Base-by-base conservation (phyloP, 805 yeast species). In the Teunomyces kruisii region DNA sequence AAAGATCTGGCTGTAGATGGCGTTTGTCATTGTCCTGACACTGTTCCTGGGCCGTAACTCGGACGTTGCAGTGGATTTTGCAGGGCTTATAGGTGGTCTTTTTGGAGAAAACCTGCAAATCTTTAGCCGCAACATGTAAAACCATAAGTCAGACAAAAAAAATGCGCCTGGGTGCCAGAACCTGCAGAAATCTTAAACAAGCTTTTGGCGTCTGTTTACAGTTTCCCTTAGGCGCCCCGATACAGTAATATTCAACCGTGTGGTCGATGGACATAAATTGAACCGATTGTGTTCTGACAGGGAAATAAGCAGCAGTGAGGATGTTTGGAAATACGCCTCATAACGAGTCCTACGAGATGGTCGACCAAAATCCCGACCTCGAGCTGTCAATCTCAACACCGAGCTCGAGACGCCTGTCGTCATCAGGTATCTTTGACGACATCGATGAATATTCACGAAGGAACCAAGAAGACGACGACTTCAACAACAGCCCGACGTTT, bases 341-440 rank as follows among this genome's bases (percentile, higher is more conserved):
- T 19, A 17, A 19, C 8, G 52, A 54, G 33, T 57, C 54, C 33
- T 58, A 57, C 39, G 63, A 58, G 39, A 41, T 58, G 45, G 56
- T 56, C 32, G 50, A 48, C 19, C 61, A 53, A 31, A 32, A 32
- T 6, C 46, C 44, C 4, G 30, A 22, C 37, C 14, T 13, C 46
- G 35, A 17, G 14, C 41, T 10, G 39, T 22, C 26, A n/a, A 6
- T 24, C 39, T 22, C 42, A 16, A 35, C 33, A 28, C 16, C 35
- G 7, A 22, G 35, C 28, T 32, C 39, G 42, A 15, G 39, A 14
- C 29, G 31, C 42, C 38, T 36, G 44, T 16, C 30, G 29, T 47
- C 62, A 4, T 70, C 75, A 0, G 51, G 33, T 7, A 24, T 68
- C 5, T 63, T 71, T 43, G 62, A 60, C n/a, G 58, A 55, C 12